Evolutionary conservation across 23 red algal species (phyloP).

Genomic region (Gracilaria caudata): DNA sequence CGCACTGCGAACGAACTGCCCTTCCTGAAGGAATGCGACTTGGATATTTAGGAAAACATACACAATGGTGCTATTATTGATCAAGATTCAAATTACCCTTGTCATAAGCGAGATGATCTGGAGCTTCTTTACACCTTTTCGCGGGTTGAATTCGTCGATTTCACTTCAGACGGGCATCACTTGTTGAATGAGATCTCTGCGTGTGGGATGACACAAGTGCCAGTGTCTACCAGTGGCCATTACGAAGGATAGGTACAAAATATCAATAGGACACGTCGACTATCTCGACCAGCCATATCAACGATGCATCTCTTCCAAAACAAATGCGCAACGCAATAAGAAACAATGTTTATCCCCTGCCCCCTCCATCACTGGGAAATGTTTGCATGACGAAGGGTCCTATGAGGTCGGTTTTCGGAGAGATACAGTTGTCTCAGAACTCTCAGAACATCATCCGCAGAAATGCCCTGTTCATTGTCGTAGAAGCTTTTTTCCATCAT

Average conservation of each 20-base stretch:
- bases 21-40: slow-evolving; percentile 62
- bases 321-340: no score
- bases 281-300: no score
- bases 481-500: slow-evolving; percentile 67
- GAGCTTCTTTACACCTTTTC: slow-evolving; percentile 80
- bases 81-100: slow-evolving; percentile 80
- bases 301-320: no score
- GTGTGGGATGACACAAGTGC: slow-evolving; percentile 57
- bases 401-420: slow-evolving; percentile 64
- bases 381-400: slow-evolving; percentile 59
- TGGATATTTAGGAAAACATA: slow-evolving; percentile 50
- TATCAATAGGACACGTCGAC: no score
- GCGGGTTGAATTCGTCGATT: slow-evolving; percentile 75
- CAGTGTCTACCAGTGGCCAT: no score
- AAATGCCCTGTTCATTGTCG: slow-evolving; percentile 69
- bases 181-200: slow-evolving; percentile 77
- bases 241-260: no score
- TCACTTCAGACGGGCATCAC: slow-evolving; percentile 63
- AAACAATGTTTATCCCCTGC: neutral
- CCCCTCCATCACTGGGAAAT: slow-evolving; percentile 28
- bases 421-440: slow-evolving; percentile 79
- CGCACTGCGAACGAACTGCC: slow-evolving; percentile 82
- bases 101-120: slow-evolving; percentile 79
- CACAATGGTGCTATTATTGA: slow-evolving; percentile 65
- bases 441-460: slow-evolving; percentile 73